These are phyloP conservation scores for Penicillium soppii DNA, from an alignment of 495 filamentous ascomycete genomes.

Conservation along the genomic window DNA sequence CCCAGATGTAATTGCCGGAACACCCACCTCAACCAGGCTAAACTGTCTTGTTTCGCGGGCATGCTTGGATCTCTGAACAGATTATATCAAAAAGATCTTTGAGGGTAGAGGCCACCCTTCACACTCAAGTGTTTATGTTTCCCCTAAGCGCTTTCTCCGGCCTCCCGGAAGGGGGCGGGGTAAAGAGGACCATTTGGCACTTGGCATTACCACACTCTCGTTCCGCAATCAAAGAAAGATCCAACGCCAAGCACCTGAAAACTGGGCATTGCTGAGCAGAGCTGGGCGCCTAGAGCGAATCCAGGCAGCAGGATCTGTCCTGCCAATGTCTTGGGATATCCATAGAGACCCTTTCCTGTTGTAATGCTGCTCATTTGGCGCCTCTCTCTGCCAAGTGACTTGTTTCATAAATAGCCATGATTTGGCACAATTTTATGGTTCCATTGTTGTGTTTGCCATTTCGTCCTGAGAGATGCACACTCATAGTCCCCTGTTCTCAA, in stretches of 20 bases:
- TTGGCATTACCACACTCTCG: constrained; percentile 2
- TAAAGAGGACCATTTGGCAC: neutral
- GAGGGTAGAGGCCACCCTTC: neutral
- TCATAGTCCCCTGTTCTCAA: neutral
- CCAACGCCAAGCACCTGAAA: neutral
- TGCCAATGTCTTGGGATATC: constrained; percentile 3
- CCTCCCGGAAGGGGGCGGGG: neutral
- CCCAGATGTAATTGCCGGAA: too few relatives aligned
- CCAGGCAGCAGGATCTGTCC: constrained; percentile 3
- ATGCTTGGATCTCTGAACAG: too few relatives aligned
- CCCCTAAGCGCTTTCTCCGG: constrained; percentile 1
- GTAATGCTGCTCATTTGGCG: neutral
- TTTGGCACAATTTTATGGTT: neutral
- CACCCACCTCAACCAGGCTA: too few relatives aligned
- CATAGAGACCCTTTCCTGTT: neutral
- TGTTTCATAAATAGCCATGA: constrained; percentile 1
- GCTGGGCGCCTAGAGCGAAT: neutral
- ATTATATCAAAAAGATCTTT: too few relatives aligned
- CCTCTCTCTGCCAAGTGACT: constrained; percentile 3
- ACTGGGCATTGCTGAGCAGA: constrained; percentile 1
- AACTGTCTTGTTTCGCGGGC: too few relatives aligned
- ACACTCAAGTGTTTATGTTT: neutral
- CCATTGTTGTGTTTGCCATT: neutral
- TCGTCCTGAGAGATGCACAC: neutral
- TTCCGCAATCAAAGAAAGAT: neutral